Evolutionary conservation across 495 filamentous ascomycete species (phyloP), one percentile per base, ranked within the genome.

Genomic region (Trichoderma reesei): DNA sequence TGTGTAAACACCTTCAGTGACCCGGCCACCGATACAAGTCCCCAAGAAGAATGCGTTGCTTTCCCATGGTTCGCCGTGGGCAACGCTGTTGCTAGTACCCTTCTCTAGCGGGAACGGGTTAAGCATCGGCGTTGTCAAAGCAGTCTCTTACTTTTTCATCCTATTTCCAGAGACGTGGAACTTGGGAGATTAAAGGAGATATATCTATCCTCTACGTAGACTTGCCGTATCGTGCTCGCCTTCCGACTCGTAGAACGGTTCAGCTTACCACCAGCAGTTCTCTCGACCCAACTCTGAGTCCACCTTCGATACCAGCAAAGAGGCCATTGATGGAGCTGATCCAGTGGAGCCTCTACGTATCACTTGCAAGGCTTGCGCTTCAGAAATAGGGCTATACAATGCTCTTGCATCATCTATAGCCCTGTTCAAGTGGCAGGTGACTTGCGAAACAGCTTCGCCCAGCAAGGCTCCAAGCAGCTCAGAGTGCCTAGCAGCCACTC

Each of bases 21-120:
- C 77, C 73, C 82, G 83, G 83, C 79, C 84, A 88, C 82, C 89
- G 91, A 96, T 96, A 96, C 91, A 89, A 88, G 78, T 90, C 85
- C 88, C 91, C 90, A 72, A 96, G 73, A 96, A 77, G 38, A 85
- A 63, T 59, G 65, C 73, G 65, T 73, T 73, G 72, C 63, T 60
- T 48, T 51, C 54, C 39, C 63, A 44, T 67, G 48, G 65, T 65
- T 67, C 39, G 60, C 48, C 59, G 16, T 34, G 46, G 51, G 51
- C 37, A 14, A 33, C 44, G n/a, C 5, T 41, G n/a, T 18, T 3
- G 65, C 61, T 41, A 13, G 13, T 60, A 60, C 70, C 66, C 70
- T 69, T 69, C 54, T 68, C 68, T 61, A 63, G 61, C 59, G 65
- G 61, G 68, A 70, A 73, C 63, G 74, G 75, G 68, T 72, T 71